These are phyloP conservation scores for Circinella minor DNA, from an alignment of 371 early-diverging fungal species.

Conservation along the genomic window DNA sequence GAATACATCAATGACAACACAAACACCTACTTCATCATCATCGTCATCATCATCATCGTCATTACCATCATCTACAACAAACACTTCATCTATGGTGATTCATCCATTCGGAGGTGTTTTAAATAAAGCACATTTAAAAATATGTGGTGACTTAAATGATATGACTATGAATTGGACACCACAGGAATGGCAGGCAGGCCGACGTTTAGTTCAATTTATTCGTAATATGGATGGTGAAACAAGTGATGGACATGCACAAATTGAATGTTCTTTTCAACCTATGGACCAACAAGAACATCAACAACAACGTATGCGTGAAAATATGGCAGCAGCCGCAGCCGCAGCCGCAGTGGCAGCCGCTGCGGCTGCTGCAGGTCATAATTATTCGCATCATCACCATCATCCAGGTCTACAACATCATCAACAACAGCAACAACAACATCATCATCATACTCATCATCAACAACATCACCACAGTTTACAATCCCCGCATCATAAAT, in stretches of 20 bases:
- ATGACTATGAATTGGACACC: constrained; percentile 65
- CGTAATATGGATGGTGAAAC: constrained; percentile 34
- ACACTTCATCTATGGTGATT: constrained; percentile 2
- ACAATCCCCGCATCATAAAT: background rate
- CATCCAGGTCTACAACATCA: background rate
- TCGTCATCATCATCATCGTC: background rate
- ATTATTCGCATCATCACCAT: background rate
- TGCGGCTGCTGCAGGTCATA: constrained; percentile 13
- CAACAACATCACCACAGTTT: background rate
- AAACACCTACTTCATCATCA: background rate
- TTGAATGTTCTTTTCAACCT: constrained; percentile 52
- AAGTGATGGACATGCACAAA: constrained; percentile 15
- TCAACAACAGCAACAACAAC: background rate
- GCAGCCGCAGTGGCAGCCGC: constrained; percentile 24
- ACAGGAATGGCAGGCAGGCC: constrained; percentile 66
- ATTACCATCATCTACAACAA: too few relatives aligned
- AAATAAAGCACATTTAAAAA: constrained; percentile 72
- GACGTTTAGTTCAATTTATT: constrained; percentile 77
- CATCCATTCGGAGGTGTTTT: constrained; percentile 56
- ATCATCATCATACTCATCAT: constrained; percentile 5
- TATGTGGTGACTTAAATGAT: constrained; percentile 65
- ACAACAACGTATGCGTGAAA: constrained; percentile 22
- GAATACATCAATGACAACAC: background rate
- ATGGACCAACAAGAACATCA: constrained; percentile 44
- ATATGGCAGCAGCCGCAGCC: constrained; percentile 24